Evolutionary conservation across 495 filamentous ascomycete species (phyloP), one percentile per base, ranked within the genome.

Genomic region (Podospora pseudocomata): DNA sequence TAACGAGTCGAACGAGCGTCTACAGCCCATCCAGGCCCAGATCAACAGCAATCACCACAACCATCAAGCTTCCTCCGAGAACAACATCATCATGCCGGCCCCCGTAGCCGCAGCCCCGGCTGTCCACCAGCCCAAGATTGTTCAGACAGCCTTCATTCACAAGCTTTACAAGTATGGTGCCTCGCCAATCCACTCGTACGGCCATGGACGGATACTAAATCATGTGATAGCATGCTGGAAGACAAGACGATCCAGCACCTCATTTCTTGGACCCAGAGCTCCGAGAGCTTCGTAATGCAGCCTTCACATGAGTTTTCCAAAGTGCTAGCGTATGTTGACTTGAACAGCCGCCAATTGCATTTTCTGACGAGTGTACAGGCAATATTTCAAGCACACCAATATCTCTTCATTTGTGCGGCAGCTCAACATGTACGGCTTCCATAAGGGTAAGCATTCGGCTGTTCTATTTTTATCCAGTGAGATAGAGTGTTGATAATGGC

Each of bases 371-470:
- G 71, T 49, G 54, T 65, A 60, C 74, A 90, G 89, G 67, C 88
- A 96, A 88, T 99, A 99, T 78, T 99, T 99, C 79, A 99, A 99
- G 76, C 95, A 99, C 78, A 99, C 95, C 68, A 99, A 99, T 76
- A 96, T 98, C 65, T 97, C 95, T 4, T 99, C 95, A 11, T 99
- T 99, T 76, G 95, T 99, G 49, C 88, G 95, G 61, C 95, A 99
- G 80, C 83, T 99, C 65, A 99, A 99, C 76, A 99, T 99, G 95
- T 99, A 99, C 73, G 95, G 95, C 2, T 99, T 99, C 82, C 95
- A 99, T 80, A 99, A 99, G 93, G 95, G 95, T 95, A 83, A 62
- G 84, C 68, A 62, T 64, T 19, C 30, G 60, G 16, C 30, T 23
- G 39, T 49, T 49, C 39, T 49, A 49, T 49, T 49, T 18, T 44